phyloP scores from a whole-genome alignment of 352 stramenopile genomes.

The Halophytophthora batemanensis region DNA sequence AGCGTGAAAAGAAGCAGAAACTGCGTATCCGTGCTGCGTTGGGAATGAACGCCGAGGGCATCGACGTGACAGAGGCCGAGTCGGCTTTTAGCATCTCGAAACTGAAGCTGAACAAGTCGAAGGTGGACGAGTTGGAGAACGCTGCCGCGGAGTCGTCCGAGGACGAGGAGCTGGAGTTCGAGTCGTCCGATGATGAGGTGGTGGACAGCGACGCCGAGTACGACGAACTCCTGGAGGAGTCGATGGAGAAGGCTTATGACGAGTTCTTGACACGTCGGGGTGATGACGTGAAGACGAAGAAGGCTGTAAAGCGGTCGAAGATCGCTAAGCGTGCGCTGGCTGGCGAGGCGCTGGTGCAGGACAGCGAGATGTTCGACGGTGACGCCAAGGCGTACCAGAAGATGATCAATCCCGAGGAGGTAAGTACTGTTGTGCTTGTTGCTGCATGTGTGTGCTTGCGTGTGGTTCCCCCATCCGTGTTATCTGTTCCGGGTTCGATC shows the following conservation, averaged over 20 bases:
- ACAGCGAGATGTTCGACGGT: slow-evolving; percentile 80
- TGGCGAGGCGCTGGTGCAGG: slow-evolving; percentile 72
- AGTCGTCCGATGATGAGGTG: slow-evolving; percentile 33
- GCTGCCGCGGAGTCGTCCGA: slow-evolving; percentile 34
- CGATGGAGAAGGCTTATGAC: slow-evolving; percentile 87
- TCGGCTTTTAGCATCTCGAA: slow-evolving; percentile 81
- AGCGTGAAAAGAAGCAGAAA: slow-evolving; percentile 85
- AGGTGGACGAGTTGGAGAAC: slow-evolving; percentile 80
- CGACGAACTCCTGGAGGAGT: slow-evolving; percentile 68
- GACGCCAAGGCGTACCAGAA: slow-evolving; percentile 79
- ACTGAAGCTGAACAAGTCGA: slow-evolving; percentile 69
- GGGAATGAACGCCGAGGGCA: slow-evolving; percentile 81
- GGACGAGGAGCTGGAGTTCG: slow-evolving; percentile 41
- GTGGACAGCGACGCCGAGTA: slow-evolving; percentile 78
- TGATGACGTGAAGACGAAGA: slow-evolving; percentile 79
- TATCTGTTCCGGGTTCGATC: slow-evolving; percentile 87
- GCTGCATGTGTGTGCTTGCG: slow-evolving; percentile 17
- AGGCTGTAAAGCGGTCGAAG: slow-evolving; percentile 84
- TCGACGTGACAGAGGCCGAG: slow-evolving; percentile 78
- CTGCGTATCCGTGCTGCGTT: slow-evolving; percentile 74
- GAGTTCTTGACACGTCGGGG: slow-evolving; percentile 73
- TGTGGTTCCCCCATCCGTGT: slow-evolving; percentile 77
- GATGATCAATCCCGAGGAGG: slow-evolving; percentile 87
- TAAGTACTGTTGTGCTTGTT: slow-evolving; percentile 36
- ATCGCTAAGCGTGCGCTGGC: slow-evolving; percentile 80